Evolutionary conservation across 169 alveolate species (phyloP), one percentile per base, ranked within the genome.

Genomic region (Eimeria maxima): DNA sequence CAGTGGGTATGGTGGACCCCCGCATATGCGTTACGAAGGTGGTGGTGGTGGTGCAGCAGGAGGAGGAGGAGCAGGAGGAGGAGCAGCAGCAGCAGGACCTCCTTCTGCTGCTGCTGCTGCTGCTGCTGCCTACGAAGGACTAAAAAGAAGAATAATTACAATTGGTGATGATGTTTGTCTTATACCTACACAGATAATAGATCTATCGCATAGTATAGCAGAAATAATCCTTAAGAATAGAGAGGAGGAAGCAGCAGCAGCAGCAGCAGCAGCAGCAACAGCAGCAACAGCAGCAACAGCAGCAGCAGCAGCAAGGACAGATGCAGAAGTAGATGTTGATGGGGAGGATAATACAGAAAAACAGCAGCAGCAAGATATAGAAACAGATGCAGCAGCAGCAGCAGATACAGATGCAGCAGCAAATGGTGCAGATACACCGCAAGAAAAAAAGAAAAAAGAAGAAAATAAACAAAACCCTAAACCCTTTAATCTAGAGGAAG

Each of bases 81-180:
- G n/a, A n/a, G n/a, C n/a, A n/a, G n/a, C n/a, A n/a, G n/a, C n/a
- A n/a, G n/a, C 55, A 16, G 7, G 55, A 50, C 55, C 55, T 33
- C 50, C 44, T 44, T 44, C 86, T 74, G 6, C 20, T 4, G 6
- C 55, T 16, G 50, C 18, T 74, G 4, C 60, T 53, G 60, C 13
- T 53, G n/a, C n/a, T n/a, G n/a, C n/a, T n/a, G n/a, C n/a, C n/a
- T 53, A 8, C 7, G 86, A 24, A 24, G 42, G 55, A 11, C 18
- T 74, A 50, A n/a, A 50, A 44, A 11, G 86, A 6, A 16, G 22
- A 8, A 33, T 74, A 20, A 18, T 74, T 6, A 74, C 86, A 27
- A 38, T 74, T 38, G 86, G 86, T 4, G 86, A 74, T 33, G 86
- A 74, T 6, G 86, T 38, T 29, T 74, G 86, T 38, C 47, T 74